A percentile compares a stretch with the other conserved stretches of the same genome.
These are phyloP conservation scores for Pezicula radicicola DNA, from an alignment of 2,329 filamentous ascomycete species.

Conservation along the genomic window DNA sequence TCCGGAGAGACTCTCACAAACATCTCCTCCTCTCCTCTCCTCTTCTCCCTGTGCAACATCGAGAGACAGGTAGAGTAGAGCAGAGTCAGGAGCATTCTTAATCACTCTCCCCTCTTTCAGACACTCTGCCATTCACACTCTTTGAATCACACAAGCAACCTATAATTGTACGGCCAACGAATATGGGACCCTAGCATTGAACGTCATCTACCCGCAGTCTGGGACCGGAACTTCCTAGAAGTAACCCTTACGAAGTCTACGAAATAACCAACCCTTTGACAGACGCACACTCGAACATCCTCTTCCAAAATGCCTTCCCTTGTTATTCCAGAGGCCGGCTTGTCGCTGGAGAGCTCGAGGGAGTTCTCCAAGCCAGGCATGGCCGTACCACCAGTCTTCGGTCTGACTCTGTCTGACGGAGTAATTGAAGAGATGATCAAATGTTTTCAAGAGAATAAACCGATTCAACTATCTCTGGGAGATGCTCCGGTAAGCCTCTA, in stretches of 20 bases:
- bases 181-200: no score
- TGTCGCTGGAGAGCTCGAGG: slow-evolving; percentile 44
- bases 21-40: no score
- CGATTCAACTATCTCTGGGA: slow-evolving; percentile 56
- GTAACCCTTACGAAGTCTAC: slow-evolving; percentile 3
- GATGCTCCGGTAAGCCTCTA: slow-evolving; percentile 53
- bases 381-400: slow-evolving; percentile 53
- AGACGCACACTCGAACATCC: not conserved
- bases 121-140: no score
- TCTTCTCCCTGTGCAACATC: no score
- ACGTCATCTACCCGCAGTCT: no score
- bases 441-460: slow-evolving; percentile 53
- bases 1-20: no score
- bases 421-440: slow-evolving; percentile 62
- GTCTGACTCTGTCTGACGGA: slow-evolving; percentile 53
- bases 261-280: slow-evolving; percentile 2
- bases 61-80: no score
- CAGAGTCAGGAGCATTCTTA: no score
- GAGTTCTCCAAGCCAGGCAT: slow-evolving; percentile 40
- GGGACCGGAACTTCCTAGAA: not conserved
- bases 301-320: slow-evolving; percentile 46
- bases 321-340: slow-evolving; percentile 53
- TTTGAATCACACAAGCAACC: no score
- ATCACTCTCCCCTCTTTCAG: no score
- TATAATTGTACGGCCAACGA: no score